These are phyloP conservation scores for Limtongozyma cylindracea DNA, from an alignment of 805 yeast species.

Conservation along the genomic window DNA sequence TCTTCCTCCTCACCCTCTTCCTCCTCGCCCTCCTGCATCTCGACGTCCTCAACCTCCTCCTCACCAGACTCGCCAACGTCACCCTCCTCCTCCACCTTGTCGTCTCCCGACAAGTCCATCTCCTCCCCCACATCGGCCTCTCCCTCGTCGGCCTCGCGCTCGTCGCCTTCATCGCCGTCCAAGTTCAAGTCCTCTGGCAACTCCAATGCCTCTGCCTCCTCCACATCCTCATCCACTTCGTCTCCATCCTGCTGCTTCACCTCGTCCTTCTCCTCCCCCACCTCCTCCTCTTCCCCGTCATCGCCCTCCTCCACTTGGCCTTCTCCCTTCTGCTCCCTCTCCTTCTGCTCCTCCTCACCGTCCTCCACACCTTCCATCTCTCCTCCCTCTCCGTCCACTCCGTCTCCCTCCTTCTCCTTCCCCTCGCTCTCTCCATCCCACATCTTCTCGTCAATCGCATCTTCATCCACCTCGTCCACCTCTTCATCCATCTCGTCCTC, in stretches of 20 bases:
- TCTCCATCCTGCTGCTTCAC: conserved; percentile 45
- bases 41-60: conserved; percentile 5
- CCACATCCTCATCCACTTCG: conserved; percentile 46
- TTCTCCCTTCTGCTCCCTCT: conserved; percentile 7
- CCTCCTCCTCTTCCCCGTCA: conserved; percentile 40
- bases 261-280: conserved; percentile 64
- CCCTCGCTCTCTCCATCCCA: conserved; percentile 83
- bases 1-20: conserved; percentile 6
- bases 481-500: conserved; percentile 57
- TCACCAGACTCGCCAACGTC: conserved; percentile 2
- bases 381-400: conserved; percentile 17
- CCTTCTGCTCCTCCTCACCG: conserved; percentile 8
- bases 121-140: conserved; percentile 4
- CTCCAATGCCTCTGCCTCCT: conserved; percentile 70
- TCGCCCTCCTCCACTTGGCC: conserved; percentile 18
- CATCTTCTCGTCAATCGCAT: conserved; percentile 91
- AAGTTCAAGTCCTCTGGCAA: conserved; percentile 81
- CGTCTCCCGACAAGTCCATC: conserved; percentile 6
- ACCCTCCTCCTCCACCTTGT: conserved; percentile 6
- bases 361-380: conserved; percentile 3
- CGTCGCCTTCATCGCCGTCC: conserved; percentile 46
- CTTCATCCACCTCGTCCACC: conserved; percentile 75
- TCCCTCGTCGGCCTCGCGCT: conserved; percentile 17
- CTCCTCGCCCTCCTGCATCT: conserved; percentile 1
- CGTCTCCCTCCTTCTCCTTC: conserved; percentile 21